Evolutionary conservation across 805 yeast genomes (phyloP), one percentile per base, ranked within the genome.

Genomic region (Suhomyces sp.): DNA sequence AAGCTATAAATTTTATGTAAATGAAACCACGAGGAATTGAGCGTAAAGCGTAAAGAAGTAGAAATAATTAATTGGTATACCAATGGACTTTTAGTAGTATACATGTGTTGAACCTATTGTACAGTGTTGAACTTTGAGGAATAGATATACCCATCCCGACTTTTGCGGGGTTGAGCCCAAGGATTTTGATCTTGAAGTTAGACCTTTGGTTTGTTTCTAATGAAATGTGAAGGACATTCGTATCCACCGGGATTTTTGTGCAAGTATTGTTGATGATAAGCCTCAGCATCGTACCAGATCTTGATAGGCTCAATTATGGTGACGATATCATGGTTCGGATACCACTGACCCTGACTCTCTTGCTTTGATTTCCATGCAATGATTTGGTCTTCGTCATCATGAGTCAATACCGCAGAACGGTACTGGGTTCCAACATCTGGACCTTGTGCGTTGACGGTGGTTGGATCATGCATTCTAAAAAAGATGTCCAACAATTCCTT

Each of bases 381-480:
- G 3, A 58, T 46, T 21, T 49, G 47, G 50, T 83, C 85, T 14
- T 57, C 64, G 16, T 70, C 80, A 3, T 65, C 66, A 50, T 79
- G 83, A 6, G 81, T 69, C 60, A 79, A 87, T 8, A 93, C 74
- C 2, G 81, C 96, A 12, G 91, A 81, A 51, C 97, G 76, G 65
- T 91, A 91, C 59, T 93, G 98, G 1, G 91, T 77, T 7, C 98
- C 98, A 6, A 51, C 49, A 53, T 91, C 97, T 13, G 86, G 84
- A 3, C 98, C 98, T 60, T 93, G 98, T 2, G 74, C 54, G 51
- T 90, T 79, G 35, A 72, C 42, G 2, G 88, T 81, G 2, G 98
- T 93, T 31, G 98, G 98, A 60, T 93, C 98, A 58, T 91, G 98
- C 58, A 88, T 87, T 51, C 83, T 72, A 68, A 88, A 90, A 68